Evolutionary conservation across 177 flowering plant genomes (phyloP), one percentile per base, ranked within the genome.

Genomic region (Vitis hybrid): DNA sequence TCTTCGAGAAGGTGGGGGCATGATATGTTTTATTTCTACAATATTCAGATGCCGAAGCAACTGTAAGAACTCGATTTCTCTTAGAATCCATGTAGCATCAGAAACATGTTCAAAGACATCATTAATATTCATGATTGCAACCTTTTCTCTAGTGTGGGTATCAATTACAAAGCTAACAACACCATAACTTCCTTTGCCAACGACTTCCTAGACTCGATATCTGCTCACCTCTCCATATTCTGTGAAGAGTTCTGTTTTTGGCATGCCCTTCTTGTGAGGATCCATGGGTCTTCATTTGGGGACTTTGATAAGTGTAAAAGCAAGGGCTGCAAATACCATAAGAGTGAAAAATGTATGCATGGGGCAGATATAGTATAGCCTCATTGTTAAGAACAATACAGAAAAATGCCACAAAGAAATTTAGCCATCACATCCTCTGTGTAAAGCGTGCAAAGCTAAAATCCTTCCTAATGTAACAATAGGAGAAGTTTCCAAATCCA

Each of bases 401-500:
- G 77, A 91, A 90, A 72, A 93, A 89, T 62, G 88, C 85, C 73
- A 95, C 99, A 71, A 90, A 84, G 75, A 19, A 19, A 19, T 19
- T 19, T 19, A 19, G 21, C 21, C 21, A 1, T 0, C 21, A 19
- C 21, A 19, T 68, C 19, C 93, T 97, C 99, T 95, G 99, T 72
- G 92, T 85, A 82, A 93, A 95, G 50, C 98, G 93, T 70, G 91
- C 88, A 64, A 91, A 65, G 76, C 98, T 88, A 74, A 93, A 93
- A 83, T 95, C 99, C 75, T 95, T 93, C 59, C 94, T 82, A 62
- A 95, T 87, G 77, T 93, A 95, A 78, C 93, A 95, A 73, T 95
- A 95, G 19, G 98, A 95, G 75, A 95, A 95, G 85, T 95, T 95
- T 17, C 99, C 98, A 80, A 91, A 95, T 68, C 99, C 99, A 73